Evolutionary conservation across 495 filamentous ascomycete species (phyloP), one percentile per base, ranked within the genome.

Genomic region (Pseudoneurospora amorphoporcata): DNA sequence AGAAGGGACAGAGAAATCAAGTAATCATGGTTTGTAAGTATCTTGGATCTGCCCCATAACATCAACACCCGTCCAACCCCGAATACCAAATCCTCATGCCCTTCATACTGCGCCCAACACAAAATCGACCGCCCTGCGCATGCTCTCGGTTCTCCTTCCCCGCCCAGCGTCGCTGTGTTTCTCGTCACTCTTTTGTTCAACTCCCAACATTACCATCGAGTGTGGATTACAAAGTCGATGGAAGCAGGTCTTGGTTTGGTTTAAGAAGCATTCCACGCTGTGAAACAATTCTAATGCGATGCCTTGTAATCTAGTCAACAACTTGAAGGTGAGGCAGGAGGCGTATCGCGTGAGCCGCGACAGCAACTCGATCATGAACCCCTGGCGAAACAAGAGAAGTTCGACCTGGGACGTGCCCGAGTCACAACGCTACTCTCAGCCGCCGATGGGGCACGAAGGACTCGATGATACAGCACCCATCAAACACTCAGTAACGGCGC

Each of bases 341-440:
- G 82, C 82, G 37, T 80, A 82, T 68, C 72, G 68, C 40, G 53
- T 79, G 73, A 75, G 78, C 23, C 77, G 81, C 35, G 70, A 76
- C 14, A 65, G 53, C 38, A 72, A 75, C 43, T 77, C 78, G 12
- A 69, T 32, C 68, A 79, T 38, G 37, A 83, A 82, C 72, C 80
- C 80, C 12, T 83, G 82, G 68, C 74, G 77, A 23, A 77, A 77
- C 35, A 76, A 78, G n/a, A 69, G 70, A 32, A 39, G 42, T 43
- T 35, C 72, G 29, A 78, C 75, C 23, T 76, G 73, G 71, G 71
- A 75, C 32, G 73, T 39, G 39, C 71, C 61, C 70, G 70, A 72
- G 70, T 53, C 39, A 43, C 45, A 58, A 17, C 38, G 69, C 23
- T 58, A 45, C 45, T 19, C 37, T 42, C 70, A 73, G 29, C 14